Evolutionary conservation across 148 eudicot species (phyloP), one percentile per base, ranked within the genome.

Genomic region (Simmondsia chinensis): DNA sequence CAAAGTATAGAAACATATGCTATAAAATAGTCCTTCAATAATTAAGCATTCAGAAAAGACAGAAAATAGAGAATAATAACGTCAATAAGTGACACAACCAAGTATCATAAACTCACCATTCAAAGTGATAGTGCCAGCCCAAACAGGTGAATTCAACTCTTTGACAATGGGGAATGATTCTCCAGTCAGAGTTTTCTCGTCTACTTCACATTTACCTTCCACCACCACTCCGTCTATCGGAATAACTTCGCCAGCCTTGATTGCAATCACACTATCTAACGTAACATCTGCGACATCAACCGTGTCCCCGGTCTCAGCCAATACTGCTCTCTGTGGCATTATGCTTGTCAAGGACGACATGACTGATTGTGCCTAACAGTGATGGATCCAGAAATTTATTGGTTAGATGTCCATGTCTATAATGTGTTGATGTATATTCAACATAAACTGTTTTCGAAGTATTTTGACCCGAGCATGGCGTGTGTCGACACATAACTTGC

Each of bases 151-250:
- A 31, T 52, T 64, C n/a, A 43, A 33, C 30, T 69, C 60, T 40
- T 74, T 74, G 22, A 54, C 22, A 7, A 61, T 69, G 5, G 80
- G 80, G 11, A 74, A 69, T 18, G 69, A 61, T 39, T 74, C 80
- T 20, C 80, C 75, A 0, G 80, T 74, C 33, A 74, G 57, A 17
- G 68, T 63, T 52, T 69, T 74, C 63, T 74, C 75, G 14, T 63
- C 73, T 20, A 68, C 64, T 43, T 62, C 73, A 34, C 68, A 68
- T 16, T 46, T 57, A 21, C 73, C 73, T 33, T 52, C 68, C 18
- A 68, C 26, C 19, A 68, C 56, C 16, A 57, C 40, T 9, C 73
- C 73, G 36, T 68, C 73, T 2, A 57, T 54, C 4, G 68, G 73
- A 33, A 68, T 58, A 9, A 54, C 59, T 45, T 68, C 68, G 9